Evolutionary conservation across 345 rosid genomes (phyloP).

Genomic region (Salix brachista): DNA sequence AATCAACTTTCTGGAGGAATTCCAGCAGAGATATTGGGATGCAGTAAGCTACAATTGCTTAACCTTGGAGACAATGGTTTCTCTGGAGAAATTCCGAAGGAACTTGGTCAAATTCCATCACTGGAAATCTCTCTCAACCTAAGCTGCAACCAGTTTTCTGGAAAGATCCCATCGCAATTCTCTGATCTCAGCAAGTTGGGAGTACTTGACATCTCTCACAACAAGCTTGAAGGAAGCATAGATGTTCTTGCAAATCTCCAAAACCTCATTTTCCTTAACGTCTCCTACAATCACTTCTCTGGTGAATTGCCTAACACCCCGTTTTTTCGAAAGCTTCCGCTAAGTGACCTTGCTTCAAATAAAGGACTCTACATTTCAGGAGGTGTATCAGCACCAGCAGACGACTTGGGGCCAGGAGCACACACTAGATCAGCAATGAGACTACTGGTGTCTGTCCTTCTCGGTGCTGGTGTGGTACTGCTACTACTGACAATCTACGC

Average conservation of each 20-base stretch:
- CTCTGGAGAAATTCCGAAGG: constrained; percentile 77
- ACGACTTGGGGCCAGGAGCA: constrained; percentile 21
- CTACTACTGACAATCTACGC: constrained; percentile 57
- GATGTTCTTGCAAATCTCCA: constrained; percentile 58
- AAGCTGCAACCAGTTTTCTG: constrained; percentile 67
- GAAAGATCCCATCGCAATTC: constrained; percentile 66
- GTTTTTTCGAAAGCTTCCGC: constrained; percentile 74
- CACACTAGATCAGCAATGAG: constrained; percentile 48
- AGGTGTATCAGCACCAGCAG: constrained; percentile 43
- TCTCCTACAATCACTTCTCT: constrained; percentile 85
- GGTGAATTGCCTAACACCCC: constrained; percentile 81
- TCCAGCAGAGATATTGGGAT: constrained; percentile 64
- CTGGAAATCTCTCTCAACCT: constrained; percentile 87
- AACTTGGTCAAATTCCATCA: constrained; percentile 62
- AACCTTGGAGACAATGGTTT: constrained; percentile 66
- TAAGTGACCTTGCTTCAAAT: constrained; percentile 65
- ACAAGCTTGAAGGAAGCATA: constrained; percentile 59
- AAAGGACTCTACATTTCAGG: constrained; percentile 53
- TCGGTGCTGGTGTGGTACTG: constrained; percentile 58
- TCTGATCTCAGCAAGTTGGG: constrained; percentile 69
- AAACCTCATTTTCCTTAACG: constrained; percentile 84
- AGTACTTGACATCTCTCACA: constrained; percentile 76
- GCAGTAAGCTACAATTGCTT: constrained; percentile 68
- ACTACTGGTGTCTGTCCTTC: constrained; percentile 55
- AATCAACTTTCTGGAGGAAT: constrained; percentile 65